Conservation (phyloP, 1,139 yeast genomes). For the Magnusiomyces tetraspermus region DNA sequence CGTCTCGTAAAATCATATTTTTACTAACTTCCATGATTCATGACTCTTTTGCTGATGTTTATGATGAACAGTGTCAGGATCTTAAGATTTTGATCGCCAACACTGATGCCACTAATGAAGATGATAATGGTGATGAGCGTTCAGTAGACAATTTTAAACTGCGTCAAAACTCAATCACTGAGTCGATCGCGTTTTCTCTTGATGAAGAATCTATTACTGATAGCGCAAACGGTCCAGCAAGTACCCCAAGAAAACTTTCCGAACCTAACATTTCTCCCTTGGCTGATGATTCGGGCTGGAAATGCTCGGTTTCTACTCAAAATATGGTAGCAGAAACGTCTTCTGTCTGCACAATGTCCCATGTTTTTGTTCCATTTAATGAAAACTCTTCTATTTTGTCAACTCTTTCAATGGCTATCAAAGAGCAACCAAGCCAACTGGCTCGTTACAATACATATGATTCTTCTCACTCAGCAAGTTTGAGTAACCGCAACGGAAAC, state of each 20-base stretch:
- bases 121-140: neutral
- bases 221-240: neutral
- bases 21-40: constrained; percentile 22
- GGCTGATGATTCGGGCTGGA: constrained; percentile 22
- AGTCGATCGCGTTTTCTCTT: neutral
- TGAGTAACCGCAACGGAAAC: too few species aligned
- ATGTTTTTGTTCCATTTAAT: constrained; percentile 22
- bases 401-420: neutral
- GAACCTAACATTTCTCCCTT: constrained; percentile 3
- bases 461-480: neutral
- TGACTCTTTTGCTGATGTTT: constrained; percentile 15
- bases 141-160: neutral
- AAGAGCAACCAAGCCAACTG: neutral
- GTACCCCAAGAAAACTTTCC: constrained; percentile 2
- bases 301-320: constrained; percentile 17
- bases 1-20: constrained; percentile 21
- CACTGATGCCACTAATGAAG: neutral
- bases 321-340: constrained; percentile 19
- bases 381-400: neutral
- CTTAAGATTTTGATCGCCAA: neutral
- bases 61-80: constrained; percentile 8
- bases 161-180: too few species aligned
- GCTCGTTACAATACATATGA: neutral
- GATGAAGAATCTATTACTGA: neutral
- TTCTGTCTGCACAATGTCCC: constrained; percentile 21